Evolutionary conservation across 306 rosid genomes (phyloP).

Genomic region (Heteromeles arbutifolia): DNA sequence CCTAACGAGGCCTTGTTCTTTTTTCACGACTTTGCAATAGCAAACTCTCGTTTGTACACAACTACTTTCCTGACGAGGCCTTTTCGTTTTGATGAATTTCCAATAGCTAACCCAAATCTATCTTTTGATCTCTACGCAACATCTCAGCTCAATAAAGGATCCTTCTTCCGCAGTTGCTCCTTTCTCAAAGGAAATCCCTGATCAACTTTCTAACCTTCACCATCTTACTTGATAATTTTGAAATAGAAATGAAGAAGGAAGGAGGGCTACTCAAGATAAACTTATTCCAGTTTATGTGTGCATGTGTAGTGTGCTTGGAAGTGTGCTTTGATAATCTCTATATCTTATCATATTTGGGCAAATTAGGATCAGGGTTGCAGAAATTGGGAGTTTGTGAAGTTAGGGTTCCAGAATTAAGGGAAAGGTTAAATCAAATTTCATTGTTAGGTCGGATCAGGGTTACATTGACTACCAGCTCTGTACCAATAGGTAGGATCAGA

Average conservation of each 20-base stretch:
- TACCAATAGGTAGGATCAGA: neutral
- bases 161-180: neutral
- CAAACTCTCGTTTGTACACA: neutral
- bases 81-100: neutral
- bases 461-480: neutral
- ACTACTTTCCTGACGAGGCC: neutral
- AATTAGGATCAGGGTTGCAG: neutral
- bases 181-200: neutral
- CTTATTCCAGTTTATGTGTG: neutral
- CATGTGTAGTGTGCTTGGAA: neutral
- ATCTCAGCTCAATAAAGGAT: no score
- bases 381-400: neutral
- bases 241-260: neutral
- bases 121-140: neutral
- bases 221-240: neutral
- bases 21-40: neutral
- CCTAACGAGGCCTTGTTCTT: neutral
- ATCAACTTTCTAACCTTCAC: neutral
- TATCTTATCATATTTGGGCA: neutral
- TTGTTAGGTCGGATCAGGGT: neutral
- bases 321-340: neutral
- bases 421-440: neutral
- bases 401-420: neutral
- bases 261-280: neutral
- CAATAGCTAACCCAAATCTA: neutral